Evolutionary conservation across 371 early-diverging fungal species (phyloP), one percentile per base, ranked within the genome.

Genomic region (Dichotomocladium elegans): DNA sequence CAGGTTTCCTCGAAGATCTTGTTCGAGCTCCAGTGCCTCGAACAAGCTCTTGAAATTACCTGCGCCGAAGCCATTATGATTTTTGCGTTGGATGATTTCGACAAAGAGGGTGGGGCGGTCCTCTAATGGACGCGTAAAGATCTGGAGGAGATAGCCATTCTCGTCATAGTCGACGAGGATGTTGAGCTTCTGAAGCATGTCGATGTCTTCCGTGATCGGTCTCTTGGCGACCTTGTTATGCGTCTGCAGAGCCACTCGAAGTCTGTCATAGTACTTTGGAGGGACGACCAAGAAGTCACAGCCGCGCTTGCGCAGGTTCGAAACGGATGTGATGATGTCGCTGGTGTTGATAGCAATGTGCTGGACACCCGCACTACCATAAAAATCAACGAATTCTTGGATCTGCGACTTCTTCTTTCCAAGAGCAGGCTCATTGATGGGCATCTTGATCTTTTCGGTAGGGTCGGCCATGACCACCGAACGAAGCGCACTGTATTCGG

Each of bases 11-110:
- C 98, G 90, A 46, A 83, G 71, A 11, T 80, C 90, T 77, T 98
- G 97, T 79, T 98, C 98, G 31, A 81, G 65, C 78, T 98, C 98
- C 45, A 98, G 86, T 33, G 92, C 82, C 74, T 94, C 96, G 75
- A 98, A 98, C 51, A 93, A 77, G 58, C 91, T 90, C 88, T 95
- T 93, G 82, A 98, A 98, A 82, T 98, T 98, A 49, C 98, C 98
- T 34, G 96, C 96, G 51, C 98, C 98, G 68, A 96, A 98, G 22
- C 98, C 96, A 69, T 91, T 82, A 63, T 94, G 93, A 68, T 94
- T 93, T 47, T 88, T 82, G 31, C 97, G 88, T 74, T 98, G 97
- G 64, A 96, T 98, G 64, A 98, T 86, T 72, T 98, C 98, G 40
- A 94, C 79, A 70, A 96, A 98, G 33, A 96, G 76, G 2, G 98